Evolutionary conservation across 345 rosid genomes (phyloP).

Genomic region (Fremontodendron californicum): DNA sequence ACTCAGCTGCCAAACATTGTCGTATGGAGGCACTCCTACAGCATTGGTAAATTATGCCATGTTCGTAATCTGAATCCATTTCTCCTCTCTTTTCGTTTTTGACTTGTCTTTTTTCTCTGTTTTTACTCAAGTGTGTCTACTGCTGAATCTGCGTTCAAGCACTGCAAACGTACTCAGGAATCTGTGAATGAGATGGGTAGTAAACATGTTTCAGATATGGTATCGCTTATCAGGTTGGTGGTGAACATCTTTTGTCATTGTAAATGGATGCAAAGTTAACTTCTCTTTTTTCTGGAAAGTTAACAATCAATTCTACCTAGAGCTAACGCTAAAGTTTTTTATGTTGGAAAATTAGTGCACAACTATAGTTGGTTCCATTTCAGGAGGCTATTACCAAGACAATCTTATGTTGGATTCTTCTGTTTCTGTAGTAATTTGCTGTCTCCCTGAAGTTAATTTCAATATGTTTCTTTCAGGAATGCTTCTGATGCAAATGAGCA

Average conservation of each 20-base stretch:
- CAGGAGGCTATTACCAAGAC: background rate
- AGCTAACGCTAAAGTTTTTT: background rate
- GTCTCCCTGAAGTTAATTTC: background rate
- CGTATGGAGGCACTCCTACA: slow-evolving; percentile 79
- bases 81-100: slow-evolving; percentile 3
- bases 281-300: background rate
- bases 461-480: slow-evolving; percentile 35
- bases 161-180: slow-evolving; percentile 48
- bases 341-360: background rate
- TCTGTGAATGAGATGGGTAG: slow-evolving; percentile 56
- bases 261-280: background rate
- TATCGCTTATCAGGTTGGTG: slow-evolving; percentile 55
- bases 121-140: slow-evolving; percentile 52
- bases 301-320: background rate
- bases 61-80: background rate
- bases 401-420: background rate
- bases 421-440: background rate
- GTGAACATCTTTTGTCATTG: background rate
- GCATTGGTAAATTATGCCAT: slow-evolving; percentile 51
- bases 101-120: slow-evolving; percentile 18
- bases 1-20: slow-evolving; percentile 87
- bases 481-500: slow-evolving; percentile 59
- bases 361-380: background rate
- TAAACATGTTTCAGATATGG: slow-evolving; percentile 45
- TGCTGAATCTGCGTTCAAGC: slow-evolving; percentile 68